Evolutionary conservation across 495 filamentous ascomycete genomes (phyloP).

Genomic region (Hypoxylon fragiforme): DNA sequence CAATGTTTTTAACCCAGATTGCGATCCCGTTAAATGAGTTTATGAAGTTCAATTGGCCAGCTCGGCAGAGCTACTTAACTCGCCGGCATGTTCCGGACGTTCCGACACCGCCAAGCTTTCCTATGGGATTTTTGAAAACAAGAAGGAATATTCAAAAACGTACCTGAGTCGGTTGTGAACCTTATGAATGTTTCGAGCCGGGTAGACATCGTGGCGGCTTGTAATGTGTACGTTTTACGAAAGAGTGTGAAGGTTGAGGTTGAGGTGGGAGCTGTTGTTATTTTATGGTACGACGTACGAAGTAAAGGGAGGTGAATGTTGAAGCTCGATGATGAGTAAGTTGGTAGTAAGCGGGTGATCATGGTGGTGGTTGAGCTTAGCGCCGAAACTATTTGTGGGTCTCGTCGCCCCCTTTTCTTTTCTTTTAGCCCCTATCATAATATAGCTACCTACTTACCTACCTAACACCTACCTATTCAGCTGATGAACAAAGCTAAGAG

Average conservation of each 20-base stretch:
- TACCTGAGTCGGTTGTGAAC: slow-evolving; percentile 52
- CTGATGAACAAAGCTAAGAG: too few species aligned
- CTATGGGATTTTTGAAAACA: not conserved
- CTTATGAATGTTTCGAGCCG: slow-evolving; percentile 45
- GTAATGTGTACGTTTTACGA: not conserved
- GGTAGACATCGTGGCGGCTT: slow-evolving; percentile 23
- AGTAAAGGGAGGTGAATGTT: too few species aligned
- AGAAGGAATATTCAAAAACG: slow-evolving; percentile 9
- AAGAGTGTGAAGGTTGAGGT: not conserved
- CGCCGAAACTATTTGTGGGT: too few species aligned
- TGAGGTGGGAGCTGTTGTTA: not conserved
- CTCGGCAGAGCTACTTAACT: slow-evolving; percentile 6
- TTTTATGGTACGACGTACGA: not conserved
- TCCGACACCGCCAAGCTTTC: not conserved
- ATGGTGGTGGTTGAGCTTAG: too few species aligned
- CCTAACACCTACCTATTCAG: too few species aligned
- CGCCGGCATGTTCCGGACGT: not conserved
- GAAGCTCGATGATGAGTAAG: too few species aligned
- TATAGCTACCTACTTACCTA: too few species aligned
- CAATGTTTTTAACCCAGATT: too few species aligned
- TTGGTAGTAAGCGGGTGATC: too few species aligned
- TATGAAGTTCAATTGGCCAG: slow-evolving; percentile 1
- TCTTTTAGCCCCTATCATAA: too few species aligned
- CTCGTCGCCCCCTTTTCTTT: too few species aligned
- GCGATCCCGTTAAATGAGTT: not conserved